Conservation (phyloP, 2,329 filamentous ascomycete species). For the Metarhizium sp. region DNA sequence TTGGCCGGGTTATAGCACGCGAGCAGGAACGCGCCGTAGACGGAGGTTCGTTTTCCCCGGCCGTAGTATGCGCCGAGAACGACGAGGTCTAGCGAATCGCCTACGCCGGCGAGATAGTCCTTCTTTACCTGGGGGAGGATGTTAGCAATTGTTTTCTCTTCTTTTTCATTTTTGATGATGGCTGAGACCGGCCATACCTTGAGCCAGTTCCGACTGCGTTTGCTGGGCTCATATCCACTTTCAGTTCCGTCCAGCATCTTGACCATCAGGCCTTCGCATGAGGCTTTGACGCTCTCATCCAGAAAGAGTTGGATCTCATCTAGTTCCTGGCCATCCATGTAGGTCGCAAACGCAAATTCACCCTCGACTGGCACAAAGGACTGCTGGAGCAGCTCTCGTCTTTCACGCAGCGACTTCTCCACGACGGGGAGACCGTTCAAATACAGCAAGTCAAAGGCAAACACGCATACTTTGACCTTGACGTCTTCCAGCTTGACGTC, state of each 20-base stretch:
- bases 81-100: conserved; percentile 92
- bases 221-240: conserved; percentile 92
- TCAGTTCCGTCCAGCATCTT: conserved; percentile 96
- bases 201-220: conserved; percentile 95
- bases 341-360: conserved; percentile 84
- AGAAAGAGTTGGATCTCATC: conserved; percentile 90
- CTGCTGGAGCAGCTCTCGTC: conserved; percentile 62
- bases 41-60: conserved; percentile 88
- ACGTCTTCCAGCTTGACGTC: conserved; percentile 93
- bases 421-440: conserved; percentile 87
- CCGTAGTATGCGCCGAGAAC: conserved; percentile 92
- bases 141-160: not conserved
- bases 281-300: conserved; percentile 90
- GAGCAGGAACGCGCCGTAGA: conserved; percentile 91
- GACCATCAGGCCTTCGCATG: conserved; percentile 96
- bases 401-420: conserved; percentile 75
- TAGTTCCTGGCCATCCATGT: conserved; percentile 77
- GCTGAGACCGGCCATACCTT: conserved; percentile 47
- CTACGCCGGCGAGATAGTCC: conserved; percentile 88
- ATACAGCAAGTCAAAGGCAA: conserved; percentile 91
- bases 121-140: conserved; percentile 69
- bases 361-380: conserved; percentile 75
- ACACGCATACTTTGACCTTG: conserved; percentile 94
- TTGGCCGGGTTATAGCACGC: conserved; percentile 79
- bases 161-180: too few species aligned